Conservation (phyloP, 257 asterid genomes). For the Cynanchum wilfordii region DNA sequence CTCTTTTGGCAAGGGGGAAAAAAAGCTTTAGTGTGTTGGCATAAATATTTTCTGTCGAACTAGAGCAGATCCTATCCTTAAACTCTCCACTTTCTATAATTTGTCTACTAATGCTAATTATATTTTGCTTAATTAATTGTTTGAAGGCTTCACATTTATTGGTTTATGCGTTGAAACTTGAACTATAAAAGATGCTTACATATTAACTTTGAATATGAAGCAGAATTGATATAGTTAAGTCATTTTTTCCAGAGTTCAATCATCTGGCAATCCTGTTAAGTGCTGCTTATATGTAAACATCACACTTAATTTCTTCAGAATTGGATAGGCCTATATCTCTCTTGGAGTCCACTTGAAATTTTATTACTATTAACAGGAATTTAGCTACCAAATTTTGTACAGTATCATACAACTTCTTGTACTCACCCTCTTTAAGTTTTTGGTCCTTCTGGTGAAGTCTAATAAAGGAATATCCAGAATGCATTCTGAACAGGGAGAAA, state of each 20-base stretch:
- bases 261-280: background rate
- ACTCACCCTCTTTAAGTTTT: background rate
- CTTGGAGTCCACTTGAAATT: background rate
- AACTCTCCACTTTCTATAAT: background rate
- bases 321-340: background rate
- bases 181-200: background rate
- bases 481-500: background rate
- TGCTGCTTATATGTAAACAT: background rate
- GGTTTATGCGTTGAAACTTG: background rate
- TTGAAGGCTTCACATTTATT: background rate
- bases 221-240: background rate
- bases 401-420: background rate
- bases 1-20: background rate
- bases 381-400: background rate
- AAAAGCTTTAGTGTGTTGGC: background rate
- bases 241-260: background rate
- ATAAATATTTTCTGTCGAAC: background rate
- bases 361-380: background rate
- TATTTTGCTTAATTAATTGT: background rate
- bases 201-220: background rate
- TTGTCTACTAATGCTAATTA: background rate
- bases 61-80: background rate
- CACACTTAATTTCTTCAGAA: background rate
- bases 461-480: background rate
- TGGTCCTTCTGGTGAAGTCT: background rate